Base-by-base conservation (phyloP, 2,329 filamentous ascomycete genomes). In the Colletotrichum endophyticum region DNA sequence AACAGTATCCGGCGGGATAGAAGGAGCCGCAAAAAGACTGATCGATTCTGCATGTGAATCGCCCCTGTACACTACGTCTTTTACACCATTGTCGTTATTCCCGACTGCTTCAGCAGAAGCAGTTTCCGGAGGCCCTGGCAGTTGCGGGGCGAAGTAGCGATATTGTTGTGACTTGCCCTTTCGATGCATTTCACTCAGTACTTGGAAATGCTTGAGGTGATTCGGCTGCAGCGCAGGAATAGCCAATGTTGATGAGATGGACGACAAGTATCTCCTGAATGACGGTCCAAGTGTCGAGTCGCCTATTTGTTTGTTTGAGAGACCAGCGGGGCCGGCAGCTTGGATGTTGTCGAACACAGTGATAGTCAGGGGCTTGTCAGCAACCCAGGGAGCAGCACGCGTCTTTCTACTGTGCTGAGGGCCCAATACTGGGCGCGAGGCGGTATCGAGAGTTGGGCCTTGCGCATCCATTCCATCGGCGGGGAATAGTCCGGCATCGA, bases 281-380 rank as follows among this genome's bases (percentile, higher is more conserved):
- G 78, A 78, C 32, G 79, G 74, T 2, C 84, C 84, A 6, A 84
- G 74, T 28, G 83, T 84, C 63, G 79, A 78, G 39, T 78, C 80
- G 59, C 80, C 79, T 62, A 85, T 79, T 32, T 82, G 80, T 15
- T 78, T 78, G 70, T 85, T 85, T 5, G 82, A 82, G 22, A 83
- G 81, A 34, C 84, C 84, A 44, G 77, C 70, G 6, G 77, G 22
- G 28, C 82, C 82, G 16, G 81, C 79, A 30, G 82, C 81, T 66
- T 81, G 82, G 74, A 85, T 84, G 19, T 84, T 82, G 34, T 85
- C 84, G 63, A 83, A 84, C 8, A 82, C 77, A 2, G 82, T 81
- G 44, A 81, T 83, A 3, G 80, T 76, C 8, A 85, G 78, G 1
- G 83, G 84, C 57, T 84, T 84, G 32, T 85, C 81, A 12, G 82